Evolutionary conservation across 768 basidiomycete genomes (phyloP), one percentile per base, ranked within the genome.

Genomic region (Termitomyces sp.): DNA sequence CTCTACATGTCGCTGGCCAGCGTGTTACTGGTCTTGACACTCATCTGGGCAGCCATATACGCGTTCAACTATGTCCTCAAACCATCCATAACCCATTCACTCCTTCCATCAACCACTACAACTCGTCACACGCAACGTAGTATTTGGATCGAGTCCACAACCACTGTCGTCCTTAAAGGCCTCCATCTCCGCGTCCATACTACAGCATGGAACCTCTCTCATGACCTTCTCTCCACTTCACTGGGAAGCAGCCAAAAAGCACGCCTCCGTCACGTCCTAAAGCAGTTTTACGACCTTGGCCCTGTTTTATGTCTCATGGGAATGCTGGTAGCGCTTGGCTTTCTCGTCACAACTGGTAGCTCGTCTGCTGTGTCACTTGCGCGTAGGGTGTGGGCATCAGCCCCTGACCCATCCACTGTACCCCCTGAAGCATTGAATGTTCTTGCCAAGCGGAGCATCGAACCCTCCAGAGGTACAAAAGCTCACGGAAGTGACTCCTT

Each of bases 201-300:
- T 0, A 73, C 78, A 0, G 70, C 67, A 1, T 77, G 75, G 68
- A 87, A 87, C 58, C 60, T 57, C 4, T 45, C 60, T 2, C 83
- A 87, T 57, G 82, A 84, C 61, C 26, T 56, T 12, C 65, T 83
- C 21, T 59, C 76, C 12, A 45, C 60, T 0, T 41, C 55, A 4
- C 64, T 85, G n/a, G 63, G 70, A 5, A 60, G 62, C 24, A 63
- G 65, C n/a, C 60, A 59, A 5, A 69, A 66, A 45, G 51, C 60
- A 37, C 58, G 59, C 26, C 53, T 71, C 38, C 66, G 64, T 48
- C 51, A 59, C 3, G 52, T 58, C 1, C 60, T 83, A 10, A 59
- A 62, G 42, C 30, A 55, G 5, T 61, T 79, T 44, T 89, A 88
- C 65, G 73, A 80, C 59, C 26, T 77, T 0, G 87, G 87, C 6